These are phyloP conservation scores for Cyberlindnera veronae DNA, from an alignment of 805 yeast genomes.

Conservation along the genomic window DNA sequence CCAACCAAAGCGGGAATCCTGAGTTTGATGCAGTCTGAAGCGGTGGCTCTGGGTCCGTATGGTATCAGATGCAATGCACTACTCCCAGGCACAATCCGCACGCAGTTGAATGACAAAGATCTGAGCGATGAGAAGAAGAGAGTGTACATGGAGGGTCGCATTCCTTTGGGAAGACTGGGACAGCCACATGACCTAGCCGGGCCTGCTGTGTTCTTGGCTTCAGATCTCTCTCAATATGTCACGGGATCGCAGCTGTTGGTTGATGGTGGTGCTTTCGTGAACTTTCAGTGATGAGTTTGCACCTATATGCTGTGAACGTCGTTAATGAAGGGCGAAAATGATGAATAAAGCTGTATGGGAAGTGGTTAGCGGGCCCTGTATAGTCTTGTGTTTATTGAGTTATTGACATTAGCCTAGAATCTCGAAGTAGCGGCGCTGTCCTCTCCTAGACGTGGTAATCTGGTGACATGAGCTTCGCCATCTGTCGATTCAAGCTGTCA, in stretches of 20 bases:
- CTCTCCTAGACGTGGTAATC: too few species aligned
- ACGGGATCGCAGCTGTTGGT: slow-evolving; percentile 43
- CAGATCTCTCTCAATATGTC: slow-evolving; percentile 35
- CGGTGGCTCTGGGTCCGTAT: slow-evolving; percentile 40
- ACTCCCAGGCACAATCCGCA: slow-evolving; percentile 43
- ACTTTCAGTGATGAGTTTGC: slow-evolving; percentile 36
- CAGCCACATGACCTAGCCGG: slow-evolving; percentile 37
- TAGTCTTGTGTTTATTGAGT: too few species aligned
- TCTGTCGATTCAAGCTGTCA: too few species aligned
- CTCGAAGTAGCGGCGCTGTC: too few species aligned
- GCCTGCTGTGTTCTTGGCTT: slow-evolving; percentile 40
- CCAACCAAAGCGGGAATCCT: slow-evolving; percentile 45
- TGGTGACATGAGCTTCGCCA: too few species aligned
- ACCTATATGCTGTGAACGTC: too few species aligned
- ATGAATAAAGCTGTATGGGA: too few species aligned
- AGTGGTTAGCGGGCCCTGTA: too few species aligned
- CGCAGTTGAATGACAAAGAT: slow-evolving; percentile 42
- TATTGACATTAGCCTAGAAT: too few species aligned
- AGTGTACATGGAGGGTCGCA: slow-evolving; percentile 37
- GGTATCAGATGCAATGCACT: slow-evolving; percentile 44
- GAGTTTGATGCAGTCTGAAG: slow-evolving; percentile 41
- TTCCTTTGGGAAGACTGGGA: slow-evolving; percentile 40
- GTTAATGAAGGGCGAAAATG: too few species aligned
- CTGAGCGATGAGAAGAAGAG: slow-evolving; percentile 35
- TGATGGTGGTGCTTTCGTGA: slow-evolving; percentile 45